Evolutionary conservation across 345 rosid species (phyloP).

Genomic region (Odontarrhena argentea): DNA sequence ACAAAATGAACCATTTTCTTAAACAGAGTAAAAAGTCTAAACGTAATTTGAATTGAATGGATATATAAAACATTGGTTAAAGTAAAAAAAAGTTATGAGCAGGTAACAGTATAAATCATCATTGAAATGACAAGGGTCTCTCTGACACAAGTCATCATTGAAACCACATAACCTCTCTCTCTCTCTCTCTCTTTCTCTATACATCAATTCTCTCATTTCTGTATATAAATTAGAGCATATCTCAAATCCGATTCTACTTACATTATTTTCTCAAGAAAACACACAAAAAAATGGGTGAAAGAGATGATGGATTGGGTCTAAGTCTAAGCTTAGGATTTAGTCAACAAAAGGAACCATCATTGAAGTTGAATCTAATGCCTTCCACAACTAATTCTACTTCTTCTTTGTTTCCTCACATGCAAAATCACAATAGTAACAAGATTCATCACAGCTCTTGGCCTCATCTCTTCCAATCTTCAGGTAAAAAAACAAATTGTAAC

Average conservation of each 20-base stretch:
- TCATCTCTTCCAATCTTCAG: slow-evolving; percentile 57
- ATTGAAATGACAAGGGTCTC: slow-evolving; percentile 52
- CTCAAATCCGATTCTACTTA: slow-evolving; percentile 36
- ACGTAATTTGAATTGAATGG: slow-evolving; percentile 27
- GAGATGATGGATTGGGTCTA: slow-evolving; percentile 58
- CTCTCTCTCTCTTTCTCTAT: slow-evolving; percentile 43
- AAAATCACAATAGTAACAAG: slow-evolving; percentile 28
- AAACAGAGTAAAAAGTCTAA: background rate
- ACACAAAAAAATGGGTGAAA: slow-evolving; percentile 50
- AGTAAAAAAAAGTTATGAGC: slow-evolving; percentile 1
- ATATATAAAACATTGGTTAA: slow-evolving; percentile 12
- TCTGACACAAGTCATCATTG: slow-evolving; percentile 70
- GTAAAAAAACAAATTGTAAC: slow-evolving; percentile 26
- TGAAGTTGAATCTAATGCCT: slow-evolving; percentile 53
- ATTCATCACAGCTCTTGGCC: slow-evolving; percentile 44
- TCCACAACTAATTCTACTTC: slow-evolving; percentile 37
- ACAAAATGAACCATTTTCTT: background rate
- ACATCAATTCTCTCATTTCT: background rate
- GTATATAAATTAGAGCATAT: slow-evolving; percentile 44
- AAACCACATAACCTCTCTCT: slow-evolving; percentile 32
- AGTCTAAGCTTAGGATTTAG: slow-evolving; percentile 29
- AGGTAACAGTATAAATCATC: slow-evolving; percentile 43
- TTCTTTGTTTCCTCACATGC: slow-evolving; percentile 40
- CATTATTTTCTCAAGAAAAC: slow-evolving; percentile 37
- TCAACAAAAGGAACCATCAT: slow-evolving; percentile 45